Percentiles rank a stretch among this genome's conserved stretches.
phyloP scores from a whole-genome alignment of 331 rosid species.

The Malus hybrid region DNA sequence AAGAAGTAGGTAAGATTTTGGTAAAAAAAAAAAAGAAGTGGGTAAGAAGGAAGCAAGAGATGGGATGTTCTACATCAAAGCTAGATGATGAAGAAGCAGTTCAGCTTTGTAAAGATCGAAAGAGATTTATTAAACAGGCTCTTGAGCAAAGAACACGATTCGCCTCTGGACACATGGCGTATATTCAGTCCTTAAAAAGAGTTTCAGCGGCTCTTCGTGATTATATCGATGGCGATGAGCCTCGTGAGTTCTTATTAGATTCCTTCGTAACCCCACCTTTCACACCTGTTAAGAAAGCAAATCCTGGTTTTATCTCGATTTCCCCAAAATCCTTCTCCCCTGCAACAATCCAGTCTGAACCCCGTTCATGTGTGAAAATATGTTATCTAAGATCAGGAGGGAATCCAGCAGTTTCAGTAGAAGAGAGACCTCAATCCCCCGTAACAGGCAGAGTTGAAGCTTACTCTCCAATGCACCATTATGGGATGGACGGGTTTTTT shows the following conservation, averaged over 20 bases:
- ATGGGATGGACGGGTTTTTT: slow-evolving; percentile 54
- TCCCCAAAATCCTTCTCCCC: slow-evolving; percentile 42
- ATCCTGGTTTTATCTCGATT: slow-evolving; percentile 42
- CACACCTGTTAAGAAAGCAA: slow-evolving; percentile 50
- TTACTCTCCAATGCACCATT: slow-evolving; percentile 48
- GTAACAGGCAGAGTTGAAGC: slow-evolving; percentile 58
- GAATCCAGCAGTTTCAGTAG: slow-evolving; percentile 55
- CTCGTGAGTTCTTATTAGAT: slow-evolving; percentile 39
- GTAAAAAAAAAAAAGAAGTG: background rate
- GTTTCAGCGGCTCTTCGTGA: slow-evolving; percentile 72
- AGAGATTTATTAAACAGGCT: slow-evolving; percentile 69
- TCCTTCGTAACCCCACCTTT: slow-evolving; percentile 57
- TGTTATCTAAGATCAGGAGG: slow-evolving; percentile 61
- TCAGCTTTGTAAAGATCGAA: slow-evolving; percentile 82
- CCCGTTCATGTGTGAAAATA: slow-evolving; percentile 45
- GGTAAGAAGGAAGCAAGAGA: slow-evolving; percentile 30
- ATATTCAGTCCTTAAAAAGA: slow-evolving; percentile 57
- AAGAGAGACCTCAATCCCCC: slow-evolving; percentile 77
- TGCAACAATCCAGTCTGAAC: slow-evolving; percentile 28
- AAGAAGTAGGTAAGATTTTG: slow-evolving; percentile 4
- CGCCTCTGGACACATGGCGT: slow-evolving; percentile 65
- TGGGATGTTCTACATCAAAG: slow-evolving; percentile 96
- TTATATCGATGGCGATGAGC: slow-evolving; percentile 59
- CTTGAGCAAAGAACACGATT: slow-evolving; percentile 67
- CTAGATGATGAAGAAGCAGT: slow-evolving; percentile 79